Evolutionary conservation across 345 rosid genomes (phyloP), one percentile per base, ranked within the genome.

Genomic region (Isatis tinctoria): DNA sequence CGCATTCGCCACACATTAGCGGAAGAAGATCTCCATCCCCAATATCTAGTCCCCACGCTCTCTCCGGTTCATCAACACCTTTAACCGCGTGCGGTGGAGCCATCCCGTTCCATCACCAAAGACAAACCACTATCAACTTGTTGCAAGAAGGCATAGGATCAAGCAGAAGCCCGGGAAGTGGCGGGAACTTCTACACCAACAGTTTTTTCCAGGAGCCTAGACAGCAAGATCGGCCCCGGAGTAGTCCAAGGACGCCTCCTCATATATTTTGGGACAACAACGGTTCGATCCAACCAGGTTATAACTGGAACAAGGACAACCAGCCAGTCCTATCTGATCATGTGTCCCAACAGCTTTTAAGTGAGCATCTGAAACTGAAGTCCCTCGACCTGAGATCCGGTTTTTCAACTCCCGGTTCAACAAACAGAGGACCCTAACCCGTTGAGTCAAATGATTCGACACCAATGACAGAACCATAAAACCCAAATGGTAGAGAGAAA

Each of bases 21-120:
- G 92, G 92, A 56, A 79, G 85, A 75, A 74, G 84, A 78, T 86
- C 88, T 51, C 90, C 92, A 28, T 84, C 92, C 51, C 90, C 86
- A 5, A 82, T 84, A 64, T 88, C 88, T 51, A 88, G 92, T 72
- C 92, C 92, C 27, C 86, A 81, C 39, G 69, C 88, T 41, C 83
- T 79, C 37, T 86, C 92, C 2, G 90, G 90, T 11, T 78, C 92
- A 48, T 88, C 92, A 48, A 86, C 92, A 32, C 92, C 88, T 60
- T 80, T 84, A 40, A 80, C 87, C 1, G 86, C 88, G 43, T 83
- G 86, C 22, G 74, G 76, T 57, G 92, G 87, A 52, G 83, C 88
- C 54, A 80, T 85, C 74, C 90, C 96, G 0, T 87, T 83, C 75
- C 83, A 83, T 75, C 86, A 80, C 63, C 83, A 75, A 22, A 81